Percentiles rank a stretch among this genome's conserved stretches.
phyloP scores from a whole-genome alignment of 306 rosid genomes.

The Castanea sativa region DNA sequence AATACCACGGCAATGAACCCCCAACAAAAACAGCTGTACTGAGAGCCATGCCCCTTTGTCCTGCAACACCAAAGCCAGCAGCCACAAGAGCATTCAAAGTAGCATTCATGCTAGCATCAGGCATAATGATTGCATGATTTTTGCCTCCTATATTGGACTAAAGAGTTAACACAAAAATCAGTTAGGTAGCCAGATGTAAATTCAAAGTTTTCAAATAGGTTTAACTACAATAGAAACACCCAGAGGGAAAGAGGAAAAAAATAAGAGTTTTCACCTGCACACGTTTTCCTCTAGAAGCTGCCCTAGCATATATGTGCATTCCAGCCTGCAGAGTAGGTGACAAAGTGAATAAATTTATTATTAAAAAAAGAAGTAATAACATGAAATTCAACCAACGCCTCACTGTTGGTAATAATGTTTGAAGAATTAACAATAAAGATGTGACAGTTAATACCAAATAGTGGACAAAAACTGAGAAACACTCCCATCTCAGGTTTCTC shows the following conservation, averaged over 20 bases:
- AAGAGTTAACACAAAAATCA: conserved; percentile 23
- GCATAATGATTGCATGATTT: conserved; percentile 65
- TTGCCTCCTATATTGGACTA: conserved; percentile 60
- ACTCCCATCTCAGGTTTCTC: not conserved
- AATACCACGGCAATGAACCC: conserved; percentile 58
- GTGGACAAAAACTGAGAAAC: not conserved
- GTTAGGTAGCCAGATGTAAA: conserved; percentile 21
- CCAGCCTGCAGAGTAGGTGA: conserved; percentile 50
- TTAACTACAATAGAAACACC: not conserved
- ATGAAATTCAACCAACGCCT: conserved; percentile 4
- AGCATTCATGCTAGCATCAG: conserved; percentile 70
- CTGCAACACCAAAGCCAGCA: conserved; percentile 66
- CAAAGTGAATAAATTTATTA: conserved; percentile 1
- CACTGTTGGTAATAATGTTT: not conserved
- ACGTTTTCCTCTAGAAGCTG: conserved; percentile 66
- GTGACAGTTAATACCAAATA: not conserved
- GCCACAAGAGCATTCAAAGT: conserved; percentile 52
- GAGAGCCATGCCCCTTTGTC: conserved; percentile 57
- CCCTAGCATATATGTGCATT: conserved; percentile 56
- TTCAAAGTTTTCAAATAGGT: conserved; percentile 9
- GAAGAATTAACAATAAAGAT: not conserved
- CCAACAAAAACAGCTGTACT: conserved; percentile 66
- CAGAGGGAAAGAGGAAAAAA: not conserved
- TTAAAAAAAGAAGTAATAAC: conserved; percentile 5
- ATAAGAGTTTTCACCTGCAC: conserved; percentile 51